phyloP scores from a whole-genome alignment of 106 monocot species.

The Platanthera guangdongensis region DNA sequence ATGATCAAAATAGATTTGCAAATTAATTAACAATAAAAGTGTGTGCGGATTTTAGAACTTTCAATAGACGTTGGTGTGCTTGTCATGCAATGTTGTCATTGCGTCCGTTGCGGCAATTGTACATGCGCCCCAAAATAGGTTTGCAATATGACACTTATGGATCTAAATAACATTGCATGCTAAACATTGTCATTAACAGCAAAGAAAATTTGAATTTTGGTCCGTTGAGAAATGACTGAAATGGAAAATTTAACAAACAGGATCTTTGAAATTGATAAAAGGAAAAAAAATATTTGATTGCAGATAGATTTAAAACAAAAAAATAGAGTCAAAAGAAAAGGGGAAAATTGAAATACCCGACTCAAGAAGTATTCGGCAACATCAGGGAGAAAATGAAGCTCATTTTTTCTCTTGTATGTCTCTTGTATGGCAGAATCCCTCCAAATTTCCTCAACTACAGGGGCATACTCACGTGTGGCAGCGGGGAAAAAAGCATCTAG shows the following conservation, averaged over 20 bases:
- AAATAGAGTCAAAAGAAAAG: background rate
- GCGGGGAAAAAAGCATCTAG: constrained; percentile 95
- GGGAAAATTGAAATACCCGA: constrained; percentile 34
- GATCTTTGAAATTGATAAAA: background rate
- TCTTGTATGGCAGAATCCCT: constrained; percentile 81
- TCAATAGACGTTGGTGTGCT: too few species aligned
- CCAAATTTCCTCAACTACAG: constrained; percentile 94
- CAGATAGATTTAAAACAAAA: background rate
- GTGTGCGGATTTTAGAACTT: too few species aligned
- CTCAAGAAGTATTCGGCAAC: constrained; percentile 89
- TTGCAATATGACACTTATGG: too few species aligned
- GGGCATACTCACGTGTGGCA: constrained; percentile 94
- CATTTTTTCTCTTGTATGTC: constrained; percentile 85
- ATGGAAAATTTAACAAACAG: background rate
- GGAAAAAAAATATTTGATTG: background rate
- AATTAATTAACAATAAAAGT: too few species aligned
- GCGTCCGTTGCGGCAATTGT: too few species aligned
- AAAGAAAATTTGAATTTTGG: background rate
- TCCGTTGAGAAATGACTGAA: background rate
- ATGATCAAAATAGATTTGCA: too few species aligned
- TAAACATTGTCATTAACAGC: background rate
- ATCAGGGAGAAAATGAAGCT: constrained; percentile 88
- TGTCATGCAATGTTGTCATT: too few species aligned
- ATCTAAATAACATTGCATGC: background rate
- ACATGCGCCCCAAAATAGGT: too few species aligned